Conservation (phyloP, 2,329 filamentous ascomycete species). For the Tolypocladium cylindrosporum region DNA sequence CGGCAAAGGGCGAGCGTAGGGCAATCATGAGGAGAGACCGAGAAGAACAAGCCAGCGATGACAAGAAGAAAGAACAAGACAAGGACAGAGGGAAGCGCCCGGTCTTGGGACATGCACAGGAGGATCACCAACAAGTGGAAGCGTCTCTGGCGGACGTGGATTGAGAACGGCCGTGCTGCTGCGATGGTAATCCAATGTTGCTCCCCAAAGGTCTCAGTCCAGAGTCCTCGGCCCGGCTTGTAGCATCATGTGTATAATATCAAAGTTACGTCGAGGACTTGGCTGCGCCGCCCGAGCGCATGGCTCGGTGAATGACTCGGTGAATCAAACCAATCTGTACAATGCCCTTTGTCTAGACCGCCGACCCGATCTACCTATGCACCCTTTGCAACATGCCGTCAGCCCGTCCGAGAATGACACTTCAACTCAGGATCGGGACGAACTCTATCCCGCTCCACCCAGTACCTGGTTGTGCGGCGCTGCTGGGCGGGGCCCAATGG, state of each 20-base stretch:
- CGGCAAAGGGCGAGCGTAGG: slow-evolving; percentile 45
- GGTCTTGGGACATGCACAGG: not conserved
- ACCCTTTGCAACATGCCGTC: not conserved
- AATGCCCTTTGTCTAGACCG: not conserved
- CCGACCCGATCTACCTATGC: not conserved
- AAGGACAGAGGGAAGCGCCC: slow-evolving; percentile 3
- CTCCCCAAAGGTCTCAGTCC: not conserved
- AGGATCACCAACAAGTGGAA: not conserved
- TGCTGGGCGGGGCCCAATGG: too few relatives aligned
- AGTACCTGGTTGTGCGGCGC: not conserved
- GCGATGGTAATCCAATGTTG: not conserved
- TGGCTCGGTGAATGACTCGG: not conserved
- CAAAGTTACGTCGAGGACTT: not conserved
- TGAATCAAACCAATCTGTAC: not conserved
- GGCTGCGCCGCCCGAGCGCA: not conserved
- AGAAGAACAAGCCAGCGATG: slow-evolving; percentile 2
- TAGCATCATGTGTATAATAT: not conserved
- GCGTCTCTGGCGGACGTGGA: not conserved
- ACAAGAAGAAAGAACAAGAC: not conserved
- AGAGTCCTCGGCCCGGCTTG: not conserved
- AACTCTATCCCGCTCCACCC: not conserved
- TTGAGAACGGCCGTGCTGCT: not conserved
- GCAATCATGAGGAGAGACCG: slow-evolving; percentile 20
- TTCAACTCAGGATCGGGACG: not conserved
- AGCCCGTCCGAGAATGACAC: not conserved